Conservation (phyloP, 305 asterid genomes). For the Fraxinus velutina region DNA sequence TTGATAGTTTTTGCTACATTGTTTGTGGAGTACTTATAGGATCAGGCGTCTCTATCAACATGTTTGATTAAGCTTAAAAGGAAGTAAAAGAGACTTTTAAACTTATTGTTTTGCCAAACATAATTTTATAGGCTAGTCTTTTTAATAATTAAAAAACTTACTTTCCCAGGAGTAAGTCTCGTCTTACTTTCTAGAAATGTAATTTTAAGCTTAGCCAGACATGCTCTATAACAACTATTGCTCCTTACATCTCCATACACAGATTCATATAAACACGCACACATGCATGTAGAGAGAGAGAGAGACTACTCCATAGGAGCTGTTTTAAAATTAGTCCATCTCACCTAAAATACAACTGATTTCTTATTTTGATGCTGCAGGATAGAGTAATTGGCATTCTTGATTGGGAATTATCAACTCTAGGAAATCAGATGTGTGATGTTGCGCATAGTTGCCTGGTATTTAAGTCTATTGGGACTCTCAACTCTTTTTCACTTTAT, state of each 20-base stretch:
- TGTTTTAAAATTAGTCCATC: neutral
- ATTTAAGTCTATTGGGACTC: slow-evolving; percentile 30
- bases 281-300: neutral
- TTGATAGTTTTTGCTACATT: neutral
- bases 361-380: slow-evolving; percentile 41
- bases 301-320: neutral
- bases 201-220: neutral
- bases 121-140: neutral
- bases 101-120: neutral
- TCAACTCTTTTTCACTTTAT: slow-evolving; percentile 11
- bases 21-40: neutral
- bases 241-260: neutral
- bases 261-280: neutral
- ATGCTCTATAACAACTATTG: neutral
- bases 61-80: neutral
- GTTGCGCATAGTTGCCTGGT: slow-evolving; percentile 94
- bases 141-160: neutral
- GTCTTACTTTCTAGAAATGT: neutral
- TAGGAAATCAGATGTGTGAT: slow-evolving; percentile 96
- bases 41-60: neutral
- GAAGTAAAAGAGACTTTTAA: neutral
- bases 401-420: slow-evolving; percentile 94
- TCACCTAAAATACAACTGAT: neutral
- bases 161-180: neutral
- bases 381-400: slow-evolving; percentile 89